Evolutionary conservation across 768 basidiomycete species (phyloP).

Genomic region (Lactarius deliciosus): DNA sequence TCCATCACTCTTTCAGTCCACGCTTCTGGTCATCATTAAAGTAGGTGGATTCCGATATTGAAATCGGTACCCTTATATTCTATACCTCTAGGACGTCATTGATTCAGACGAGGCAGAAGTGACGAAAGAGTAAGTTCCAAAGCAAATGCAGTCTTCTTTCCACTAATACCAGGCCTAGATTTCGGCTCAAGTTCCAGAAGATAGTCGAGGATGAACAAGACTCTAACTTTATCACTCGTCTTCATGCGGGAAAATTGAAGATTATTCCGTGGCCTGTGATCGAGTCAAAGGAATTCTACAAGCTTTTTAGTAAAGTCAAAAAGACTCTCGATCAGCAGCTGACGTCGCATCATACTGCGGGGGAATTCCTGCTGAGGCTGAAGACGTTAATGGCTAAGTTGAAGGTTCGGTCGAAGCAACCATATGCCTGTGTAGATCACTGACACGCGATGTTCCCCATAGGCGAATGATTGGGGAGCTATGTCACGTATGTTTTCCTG

Average conservation of each 20-base stretch:
- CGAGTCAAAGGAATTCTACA: slow-evolving; percentile 60
- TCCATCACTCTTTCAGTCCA: slow-evolving; percentile 59
- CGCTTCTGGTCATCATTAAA: slow-evolving; percentile 65
- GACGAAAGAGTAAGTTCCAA: slow-evolving; percentile 48
- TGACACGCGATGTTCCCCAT: not conserved
- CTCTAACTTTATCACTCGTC: slow-evolving; percentile 59
- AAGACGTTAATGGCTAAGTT: slow-evolving; percentile 69
- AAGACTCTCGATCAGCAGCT: slow-evolving; percentile 48
- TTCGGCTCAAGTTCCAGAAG: slow-evolving; percentile 56
- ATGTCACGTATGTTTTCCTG: slow-evolving; percentile 49
- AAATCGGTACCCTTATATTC: not conserved
- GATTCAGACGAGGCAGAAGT: slow-evolving; percentile 62
- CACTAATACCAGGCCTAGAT: slow-evolving; percentile 38
- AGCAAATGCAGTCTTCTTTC: not conserved
- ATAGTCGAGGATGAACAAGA: slow-evolving; percentile 64
- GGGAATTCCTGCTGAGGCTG: slow-evolving; percentile 54
- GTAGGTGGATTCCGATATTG: slow-evolving; percentile 32
- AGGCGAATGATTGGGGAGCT: slow-evolving; percentile 68
- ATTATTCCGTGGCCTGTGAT: slow-evolving; percentile 72
- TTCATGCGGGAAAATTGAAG: slow-evolving; percentile 54
- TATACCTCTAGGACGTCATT: slow-evolving; percentile 53
- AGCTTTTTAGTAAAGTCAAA: slow-evolving; percentile 50
- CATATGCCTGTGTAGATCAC: not conserved
- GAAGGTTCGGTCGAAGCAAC: slow-evolving; percentile 43
- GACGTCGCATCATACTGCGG: slow-evolving; percentile 51